These are phyloP conservation scores for Thielaviopsis cerberus DNA, from an alignment of 2,329 filamentous ascomycete species.

Conservation along the genomic window DNA sequence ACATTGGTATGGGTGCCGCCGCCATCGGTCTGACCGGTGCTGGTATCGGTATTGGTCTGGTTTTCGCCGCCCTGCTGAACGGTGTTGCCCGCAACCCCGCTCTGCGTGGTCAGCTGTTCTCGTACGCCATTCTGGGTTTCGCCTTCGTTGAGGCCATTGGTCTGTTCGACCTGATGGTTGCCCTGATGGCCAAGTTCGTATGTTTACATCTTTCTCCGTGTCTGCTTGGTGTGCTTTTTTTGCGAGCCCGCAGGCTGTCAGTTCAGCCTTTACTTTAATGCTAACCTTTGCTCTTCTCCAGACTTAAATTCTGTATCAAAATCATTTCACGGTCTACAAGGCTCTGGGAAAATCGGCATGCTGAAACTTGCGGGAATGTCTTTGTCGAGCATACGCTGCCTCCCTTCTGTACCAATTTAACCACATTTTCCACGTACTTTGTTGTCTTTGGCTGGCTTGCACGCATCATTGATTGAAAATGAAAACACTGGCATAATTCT, in stretches of 20 bases:
- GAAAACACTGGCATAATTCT: conserved; percentile 8
- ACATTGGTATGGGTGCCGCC: conserved; percentile 73
- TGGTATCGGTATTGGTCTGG: conserved; percentile 88
- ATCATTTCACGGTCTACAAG: conserved; percentile 12
- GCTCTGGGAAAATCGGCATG: conserved; percentile 12
- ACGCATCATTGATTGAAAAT: conserved; percentile 4
- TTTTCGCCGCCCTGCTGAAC: conserved; percentile 78
- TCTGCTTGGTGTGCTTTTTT: neutral
- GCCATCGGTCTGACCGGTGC: conserved; percentile 85
- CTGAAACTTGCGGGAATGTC: conserved; percentile 12
- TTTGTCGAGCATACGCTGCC: conserved; percentile 11
- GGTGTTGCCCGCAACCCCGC: conserved; percentile 86
- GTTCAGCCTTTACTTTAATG: too few relatives aligned
- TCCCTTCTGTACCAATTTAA: conserved; percentile 13
- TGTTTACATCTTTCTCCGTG: conserved; percentile 19
- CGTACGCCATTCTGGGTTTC: conserved; percentile 88
- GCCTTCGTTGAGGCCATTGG: conserved; percentile 85
- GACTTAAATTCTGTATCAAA: conserved; percentile 13
- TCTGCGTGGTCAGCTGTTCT: conserved; percentile 89
- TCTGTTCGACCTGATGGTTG: conserved; percentile 81
- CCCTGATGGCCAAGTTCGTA: conserved; percentile 84
- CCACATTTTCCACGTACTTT: conserved; percentile 12
- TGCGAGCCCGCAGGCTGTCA: too few relatives aligned
- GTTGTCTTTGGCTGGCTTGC: conserved; percentile 3
- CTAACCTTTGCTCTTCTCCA: too few relatives aligned